These are phyloP conservation scores for Fonsecaea erecta DNA, from an alignment of 2,329 filamentous ascomycete genomes.

Conservation along the genomic window DNA sequence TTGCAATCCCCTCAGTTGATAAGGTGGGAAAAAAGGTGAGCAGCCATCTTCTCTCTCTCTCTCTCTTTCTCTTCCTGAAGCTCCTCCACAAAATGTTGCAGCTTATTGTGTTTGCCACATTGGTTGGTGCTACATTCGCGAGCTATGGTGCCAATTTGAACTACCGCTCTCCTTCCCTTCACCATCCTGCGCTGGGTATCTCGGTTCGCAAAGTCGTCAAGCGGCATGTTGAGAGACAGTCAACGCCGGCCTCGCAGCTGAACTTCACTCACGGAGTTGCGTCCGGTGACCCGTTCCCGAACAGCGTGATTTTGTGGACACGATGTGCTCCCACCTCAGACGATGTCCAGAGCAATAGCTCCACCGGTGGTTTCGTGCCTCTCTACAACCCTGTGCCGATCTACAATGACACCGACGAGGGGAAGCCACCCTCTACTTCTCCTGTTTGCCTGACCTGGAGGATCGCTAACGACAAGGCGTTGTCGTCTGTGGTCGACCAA, in stretches of 20 bases:
- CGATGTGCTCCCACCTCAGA: constrained; percentile 49
- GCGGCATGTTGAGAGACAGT: constrained; percentile 54
- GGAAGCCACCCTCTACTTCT: constrained; percentile 60
- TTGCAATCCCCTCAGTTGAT: constrained; percentile 1
- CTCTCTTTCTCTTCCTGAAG: neutral
- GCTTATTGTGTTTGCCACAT: constrained; percentile 20
- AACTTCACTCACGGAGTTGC: constrained; percentile 69
- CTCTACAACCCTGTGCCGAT: constrained; percentile 53
- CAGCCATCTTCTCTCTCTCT: neutral
- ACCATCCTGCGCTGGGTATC: constrained; percentile 67
- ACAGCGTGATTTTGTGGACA: constrained; percentile 54
- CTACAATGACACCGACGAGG: constrained; percentile 56
- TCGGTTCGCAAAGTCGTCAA: constrained; percentile 66
- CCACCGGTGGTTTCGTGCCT: constrained; percentile 62
- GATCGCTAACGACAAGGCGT: constrained; percentile 57
- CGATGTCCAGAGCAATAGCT: constrained; percentile 56
- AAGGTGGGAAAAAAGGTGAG: constrained; percentile 9
- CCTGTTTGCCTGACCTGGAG: constrained; percentile 72
- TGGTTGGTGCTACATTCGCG: constrained; percentile 26
- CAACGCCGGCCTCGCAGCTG: constrained; percentile 54
- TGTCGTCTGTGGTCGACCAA: constrained; percentile 55
- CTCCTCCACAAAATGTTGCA: constrained; percentile 27
- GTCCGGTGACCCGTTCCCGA: constrained; percentile 51
- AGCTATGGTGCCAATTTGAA: constrained; percentile 60
- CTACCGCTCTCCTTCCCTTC: constrained; percentile 68